Evolutionary conservation across 2,329 filamentous ascomycete species (phyloP).

Genomic region (Stachybotrys echinatus): DNA sequence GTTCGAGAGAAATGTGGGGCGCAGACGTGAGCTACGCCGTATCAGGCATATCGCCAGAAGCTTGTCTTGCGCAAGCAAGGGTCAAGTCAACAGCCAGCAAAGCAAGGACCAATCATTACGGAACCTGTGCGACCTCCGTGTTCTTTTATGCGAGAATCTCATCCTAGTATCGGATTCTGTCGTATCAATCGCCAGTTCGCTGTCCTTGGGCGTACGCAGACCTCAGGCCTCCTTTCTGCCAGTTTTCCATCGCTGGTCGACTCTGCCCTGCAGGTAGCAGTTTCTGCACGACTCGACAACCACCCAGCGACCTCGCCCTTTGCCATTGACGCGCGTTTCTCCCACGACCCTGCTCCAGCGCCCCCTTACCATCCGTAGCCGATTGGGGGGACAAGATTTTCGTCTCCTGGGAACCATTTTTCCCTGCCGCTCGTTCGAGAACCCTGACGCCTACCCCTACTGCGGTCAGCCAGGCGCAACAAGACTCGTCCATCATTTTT

Average conservation of each 20-base stretch:
- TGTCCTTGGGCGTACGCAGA: not conserved
- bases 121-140: not conserved
- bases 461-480: not conserved
- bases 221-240: not conserved
- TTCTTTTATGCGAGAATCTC: not conserved
- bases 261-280: not conserved
- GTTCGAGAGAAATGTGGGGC: not conserved
- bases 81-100: no score
- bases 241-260: not conserved
- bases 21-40: not conserved
- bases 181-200: not conserved
- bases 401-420: no score
- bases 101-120: no score
- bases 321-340: not conserved
- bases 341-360: no score
- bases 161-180: not conserved
- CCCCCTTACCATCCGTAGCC: no score
- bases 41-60: not conserved
- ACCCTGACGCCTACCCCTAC: not conserved
- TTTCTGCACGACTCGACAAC: not conserved
- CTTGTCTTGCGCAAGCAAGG: not conserved
- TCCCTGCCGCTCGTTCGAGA: no score
- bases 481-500: not conserved
- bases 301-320: not conserved
- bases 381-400: no score